Conservation (phyloP, 495 filamentous ascomycete genomes). For the Astrocystis sublimbata region DNA sequence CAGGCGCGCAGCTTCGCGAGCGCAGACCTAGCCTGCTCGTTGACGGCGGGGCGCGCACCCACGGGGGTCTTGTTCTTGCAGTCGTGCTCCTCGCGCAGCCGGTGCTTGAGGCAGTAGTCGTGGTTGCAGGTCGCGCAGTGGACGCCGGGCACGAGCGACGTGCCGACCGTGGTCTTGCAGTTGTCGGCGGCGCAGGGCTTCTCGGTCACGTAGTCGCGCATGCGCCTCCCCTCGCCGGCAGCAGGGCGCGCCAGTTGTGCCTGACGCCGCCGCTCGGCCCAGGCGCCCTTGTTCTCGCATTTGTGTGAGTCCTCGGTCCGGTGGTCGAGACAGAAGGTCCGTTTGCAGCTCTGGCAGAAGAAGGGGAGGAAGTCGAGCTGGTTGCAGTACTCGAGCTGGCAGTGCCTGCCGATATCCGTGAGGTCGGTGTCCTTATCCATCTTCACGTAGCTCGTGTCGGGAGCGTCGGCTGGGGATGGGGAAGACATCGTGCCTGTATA, state of each 20-base stretch:
- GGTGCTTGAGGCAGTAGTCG: conserved; percentile 90
- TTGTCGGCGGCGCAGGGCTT: conserved; percentile 65
- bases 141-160: conserved; percentile 71
- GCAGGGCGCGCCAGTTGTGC: conserved; percentile 52
- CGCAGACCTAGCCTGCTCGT: conserved; percentile 62
- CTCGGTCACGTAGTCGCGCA: conserved; percentile 45
- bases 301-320: conserved; percentile 81
- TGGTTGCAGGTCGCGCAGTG: conserved; percentile 79
- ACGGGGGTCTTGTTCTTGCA: conserved; percentile 68
- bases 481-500: conserved; percentile 31
- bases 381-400: conserved; percentile 87
- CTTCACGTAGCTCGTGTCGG: conserved; percentile 49
- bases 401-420: conserved; percentile 84
- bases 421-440: conserved; percentile 64
- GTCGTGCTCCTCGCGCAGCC: conserved; percentile 83
- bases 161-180: conserved; percentile 88
- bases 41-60: conserved; percentile 58
- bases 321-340: conserved; percentile 93
- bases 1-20: conserved; percentile 63
- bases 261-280: conserved; percentile 69
- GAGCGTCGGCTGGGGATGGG: conserved; percentile 29
- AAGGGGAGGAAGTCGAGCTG: conserved; percentile 97
- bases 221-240: conserved; percentile 43
- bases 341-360: conserved; percentile 81
- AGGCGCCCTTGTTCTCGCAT: conserved; percentile 80